Conservation (phyloP, 2,329 filamentous ascomycete species). For the Venturia nashicola region DNA sequence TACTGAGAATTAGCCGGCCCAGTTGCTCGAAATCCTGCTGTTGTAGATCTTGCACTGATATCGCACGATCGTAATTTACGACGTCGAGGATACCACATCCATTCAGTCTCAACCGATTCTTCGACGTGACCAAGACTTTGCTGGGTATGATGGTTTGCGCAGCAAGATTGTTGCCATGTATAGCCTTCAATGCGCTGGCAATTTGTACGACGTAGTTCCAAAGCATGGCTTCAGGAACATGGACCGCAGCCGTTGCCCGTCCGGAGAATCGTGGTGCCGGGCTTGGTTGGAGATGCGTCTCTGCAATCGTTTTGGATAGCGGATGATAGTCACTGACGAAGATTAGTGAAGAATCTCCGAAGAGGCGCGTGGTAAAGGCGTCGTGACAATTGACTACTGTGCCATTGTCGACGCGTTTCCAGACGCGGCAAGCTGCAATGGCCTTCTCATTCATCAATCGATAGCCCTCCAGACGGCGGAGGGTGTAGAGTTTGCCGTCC, state of each 20-base stretch:
- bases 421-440: conserved; percentile 73
- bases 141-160: conserved; percentile 75
- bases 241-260: conserved; percentile 24
- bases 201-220: conserved; percentile 94
- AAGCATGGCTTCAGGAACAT: conserved; percentile 58
- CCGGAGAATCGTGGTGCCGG: conserved; percentile 14
- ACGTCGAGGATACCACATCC: conserved; percentile 87
- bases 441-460: conserved; percentile 80
- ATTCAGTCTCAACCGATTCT: conserved; percentile 77
- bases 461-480: conserved; percentile 79
- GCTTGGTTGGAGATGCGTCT: conserved; percentile 54
- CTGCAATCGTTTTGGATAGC: conserved; percentile 75
- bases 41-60: conserved; percentile 60
- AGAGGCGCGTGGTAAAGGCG: conserved; percentile 84
- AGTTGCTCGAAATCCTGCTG: conserved; percentile 79
- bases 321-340: conserved; percentile 92
- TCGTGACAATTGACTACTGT: conserved; percentile 80
- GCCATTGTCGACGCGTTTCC: conserved; percentile 74
- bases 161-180: conserved; percentile 70
- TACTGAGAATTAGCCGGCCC: conserved; percentile 69
- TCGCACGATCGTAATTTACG: conserved; percentile 62
- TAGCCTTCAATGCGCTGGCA: conserved; percentile 72
- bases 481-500: conserved; percentile 76
- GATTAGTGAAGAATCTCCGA: conserved; percentile 88
- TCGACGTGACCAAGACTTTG: conserved; percentile 83